Evolutionary conservation across 208 protist species (phyloP), one percentile per base, ranked within the genome.

Genomic region (Acanthamoeba sp.): DNA sequence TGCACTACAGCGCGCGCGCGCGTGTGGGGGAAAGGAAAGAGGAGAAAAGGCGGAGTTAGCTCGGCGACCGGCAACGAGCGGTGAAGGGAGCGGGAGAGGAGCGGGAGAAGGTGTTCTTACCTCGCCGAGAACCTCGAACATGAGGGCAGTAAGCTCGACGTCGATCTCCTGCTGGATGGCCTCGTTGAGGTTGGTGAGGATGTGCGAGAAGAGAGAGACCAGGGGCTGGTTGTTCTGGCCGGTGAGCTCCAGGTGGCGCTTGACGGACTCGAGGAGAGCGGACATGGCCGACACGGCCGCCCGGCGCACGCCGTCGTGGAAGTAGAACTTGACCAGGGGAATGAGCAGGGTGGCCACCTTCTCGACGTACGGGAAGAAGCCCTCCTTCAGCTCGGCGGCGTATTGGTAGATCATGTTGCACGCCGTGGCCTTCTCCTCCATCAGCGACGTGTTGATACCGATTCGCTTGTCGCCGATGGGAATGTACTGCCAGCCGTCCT

Each of bases 391-490:
- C 20, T 96, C 95, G 24, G 45, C 48, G 0, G 95, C 95, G 91
- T 98, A 98, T 7, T 93, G 95, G 27, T 73, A 82, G 4, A 98
- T 76, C 85, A 98, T 96, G 34, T 95, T 80, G 36, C 95, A 96
- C 14, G 97, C 98, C 9, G 95, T 96, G 34, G 94, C 90, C 92
- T 98, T 98, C 71, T 98, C 98, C 69, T 98, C 97, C 29, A 98
- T 85, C n/a, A 92, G 87, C 0, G 97, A 94, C 0, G 97, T 98
- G 55, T 95, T 71, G 78, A 97, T 96, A 22, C 93, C 76, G 36
- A 96, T 94, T 52, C 94, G 45, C 27, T 95, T 92, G 73, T 96
- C 95, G 42, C 78, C 90, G 7, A 98, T 40, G 6, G 55, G 82
- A 52, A 97, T 95, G 40, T 76, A 95, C 82, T 98, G 96, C 82